Evolutionary conservation across 2,329 filamentous ascomycete species (phyloP).

Genomic region (Arachnopeziza araneosa): DNA sequence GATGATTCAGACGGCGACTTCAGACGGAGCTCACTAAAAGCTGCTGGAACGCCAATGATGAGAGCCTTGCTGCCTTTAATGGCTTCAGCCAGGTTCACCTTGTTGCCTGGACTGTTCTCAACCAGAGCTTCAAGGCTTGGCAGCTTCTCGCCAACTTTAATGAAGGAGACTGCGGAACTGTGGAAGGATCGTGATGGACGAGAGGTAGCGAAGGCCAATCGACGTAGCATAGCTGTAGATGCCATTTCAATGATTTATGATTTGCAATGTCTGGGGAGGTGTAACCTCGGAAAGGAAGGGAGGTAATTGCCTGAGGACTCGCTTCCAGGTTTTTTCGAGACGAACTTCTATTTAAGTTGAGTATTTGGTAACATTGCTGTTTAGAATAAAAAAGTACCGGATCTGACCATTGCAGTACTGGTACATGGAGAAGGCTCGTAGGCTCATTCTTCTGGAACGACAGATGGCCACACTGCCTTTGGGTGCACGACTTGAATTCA

Average conservation of each 20-base stretch:
- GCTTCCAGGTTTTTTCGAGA: background rate
- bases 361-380: no score
- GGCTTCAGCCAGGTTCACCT: conserved; percentile 80
- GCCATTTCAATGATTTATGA: conserved; percentile 17
- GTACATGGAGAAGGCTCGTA: no score
- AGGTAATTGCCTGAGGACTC: background rate
- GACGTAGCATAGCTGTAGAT: conserved; percentile 18
- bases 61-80: conserved; percentile 67
- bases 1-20: background rate
- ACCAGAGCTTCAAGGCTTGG: conserved; percentile 72
- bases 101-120: conserved; percentile 85
- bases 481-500: no score
- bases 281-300: background rate
- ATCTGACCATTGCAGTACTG: no score
- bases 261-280: background rate
- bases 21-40: conserved; percentile 51
- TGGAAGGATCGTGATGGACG: conserved; percentile 47
- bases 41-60: conserved; percentile 79
- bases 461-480: no score
- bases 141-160: conserved; percentile 74
- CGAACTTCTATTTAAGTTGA: background rate
- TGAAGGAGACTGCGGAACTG: conserved; percentile 53
- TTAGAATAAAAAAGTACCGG: no score
- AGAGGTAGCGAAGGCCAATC: conserved; percentile 14
- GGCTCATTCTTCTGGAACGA: no score